Conservation (phyloP, 2,329 filamentous ascomycete species). For the Fusarium coffeatum region DNA sequence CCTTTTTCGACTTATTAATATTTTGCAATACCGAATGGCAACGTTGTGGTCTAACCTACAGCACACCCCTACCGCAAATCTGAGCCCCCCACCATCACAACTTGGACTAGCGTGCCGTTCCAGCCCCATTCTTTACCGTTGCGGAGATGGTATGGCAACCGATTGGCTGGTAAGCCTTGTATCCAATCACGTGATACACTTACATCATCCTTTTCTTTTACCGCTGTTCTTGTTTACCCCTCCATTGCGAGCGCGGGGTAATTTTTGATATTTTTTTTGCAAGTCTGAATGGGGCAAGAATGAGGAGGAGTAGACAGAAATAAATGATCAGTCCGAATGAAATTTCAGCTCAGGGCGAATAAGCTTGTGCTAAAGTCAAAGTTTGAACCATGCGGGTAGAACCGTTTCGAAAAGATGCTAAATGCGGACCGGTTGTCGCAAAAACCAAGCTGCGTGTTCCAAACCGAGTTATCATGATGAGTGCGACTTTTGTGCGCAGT, state of each 20-base stretch:
- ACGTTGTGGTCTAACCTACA: constrained; percentile 27
- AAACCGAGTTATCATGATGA: not conserved
- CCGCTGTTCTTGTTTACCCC: constrained; percentile 33
- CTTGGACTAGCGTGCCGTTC: constrained; percentile 39
- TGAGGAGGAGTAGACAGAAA: constrained; percentile 17
- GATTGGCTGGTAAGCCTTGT: constrained; percentile 24
- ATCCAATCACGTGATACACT: constrained; percentile 15
- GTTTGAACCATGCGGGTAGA: not conserved
- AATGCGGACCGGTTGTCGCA: not conserved
- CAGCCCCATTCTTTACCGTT: constrained; percentile 36
- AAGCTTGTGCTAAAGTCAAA: not conserved
- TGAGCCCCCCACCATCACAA: constrained; percentile 23
- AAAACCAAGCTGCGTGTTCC: not conserved
- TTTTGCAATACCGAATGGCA: not conserved
- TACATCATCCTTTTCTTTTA: constrained; percentile 39
- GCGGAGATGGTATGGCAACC: constrained; percentile 28
- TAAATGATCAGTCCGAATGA: not conserved
- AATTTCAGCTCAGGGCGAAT: not conserved
- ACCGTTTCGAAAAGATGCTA: not conserved
- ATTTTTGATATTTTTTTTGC: constrained; percentile 12
- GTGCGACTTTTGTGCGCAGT: not conserved
- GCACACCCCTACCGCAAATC: constrained; percentile 36
- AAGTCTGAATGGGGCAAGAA: not conserved
- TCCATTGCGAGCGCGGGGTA: constrained; percentile 38
- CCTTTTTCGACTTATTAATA: not conserved